Evolutionary conservation across 768 basidiomycete genomes (phyloP), one percentile per base, ranked within the genome.

Genomic region (Tylopilus intermedius): DNA sequence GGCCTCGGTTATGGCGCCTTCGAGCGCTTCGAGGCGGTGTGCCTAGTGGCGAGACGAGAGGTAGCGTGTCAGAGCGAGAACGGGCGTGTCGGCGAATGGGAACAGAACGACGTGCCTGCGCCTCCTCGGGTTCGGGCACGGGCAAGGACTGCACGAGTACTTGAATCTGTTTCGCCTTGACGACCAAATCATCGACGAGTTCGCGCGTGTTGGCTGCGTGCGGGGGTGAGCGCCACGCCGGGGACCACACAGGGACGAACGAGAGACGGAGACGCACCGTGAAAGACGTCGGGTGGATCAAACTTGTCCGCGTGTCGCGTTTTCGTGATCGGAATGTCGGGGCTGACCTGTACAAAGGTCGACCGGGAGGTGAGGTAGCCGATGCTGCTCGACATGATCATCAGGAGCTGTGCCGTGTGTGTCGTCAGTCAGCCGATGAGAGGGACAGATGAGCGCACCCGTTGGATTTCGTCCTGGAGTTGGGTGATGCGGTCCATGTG

Each of bases 401-500:
- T 84, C 59, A 95, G 80, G 65, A 95, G 82, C 87, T 93, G 50
- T 46, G 2, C 18, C 18, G 18, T 18, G 18, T 18, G 18, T 18
- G 18, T 18, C 18, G 18, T 18, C 18, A 18, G 18, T 18, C 18
- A 18, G 18, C 18, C 18, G 18, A 18, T 18, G 18, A 18, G 18
- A 18, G 18, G 18, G 35, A 24, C 24, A 5, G 24, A 24, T 24
- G 24, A 27, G 48, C 64, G 49, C 49, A 87, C 90, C 74, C 88
- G 83, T 71, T 95, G 92, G 54, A 93, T 91, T 71, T 88, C 88
- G 81, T 95, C 88, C 76, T 94, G 91, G 50, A 94, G 83, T 69
- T 94, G 93, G 9, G 93, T 94, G 69, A 94, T 89, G 72, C 91
- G 86, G 78, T 94, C 92, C 93, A 94, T 94, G 76, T 90, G 84